Conservation (phyloP, 495 filamentous ascomycete species). For the Daldinia loculata region DNA sequence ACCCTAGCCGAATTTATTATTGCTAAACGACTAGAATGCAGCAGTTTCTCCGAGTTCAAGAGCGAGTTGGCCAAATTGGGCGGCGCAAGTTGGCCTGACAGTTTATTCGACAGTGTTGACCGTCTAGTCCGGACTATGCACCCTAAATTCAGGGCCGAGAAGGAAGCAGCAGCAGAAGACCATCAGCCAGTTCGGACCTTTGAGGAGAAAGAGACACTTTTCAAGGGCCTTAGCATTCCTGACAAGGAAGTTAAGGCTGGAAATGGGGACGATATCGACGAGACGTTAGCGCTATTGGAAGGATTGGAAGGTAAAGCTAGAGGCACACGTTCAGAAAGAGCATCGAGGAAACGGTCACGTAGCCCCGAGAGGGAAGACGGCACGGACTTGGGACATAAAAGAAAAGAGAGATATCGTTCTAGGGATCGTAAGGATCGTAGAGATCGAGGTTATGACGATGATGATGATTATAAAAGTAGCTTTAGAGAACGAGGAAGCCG, state of each 20-base stretch:
- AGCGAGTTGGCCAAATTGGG: conserved; percentile 73
- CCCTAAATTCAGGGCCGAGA: conserved; percentile 74
- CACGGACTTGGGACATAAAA: conserved; percentile 44
- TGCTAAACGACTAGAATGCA: conserved; percentile 82
- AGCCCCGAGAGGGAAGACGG: conserved; percentile 73
- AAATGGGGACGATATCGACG: conserved; percentile 76
- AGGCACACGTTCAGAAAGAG: conserved; percentile 45
- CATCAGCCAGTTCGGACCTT: conserved; percentile 50
- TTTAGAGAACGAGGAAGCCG: conserved; percentile 54
- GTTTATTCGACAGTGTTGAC: conserved; percentile 90
- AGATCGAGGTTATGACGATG: conserved; percentile 53
- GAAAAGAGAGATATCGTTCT: conserved; percentile 55
- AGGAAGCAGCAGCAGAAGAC: conserved; percentile 53
- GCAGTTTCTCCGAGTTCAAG: conserved; percentile 70
- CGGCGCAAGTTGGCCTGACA: conserved; percentile 87
- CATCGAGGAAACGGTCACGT: conserved; percentile 72
- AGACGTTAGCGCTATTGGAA: conserved; percentile 91
- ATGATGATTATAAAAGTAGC: conserved; percentile 41
- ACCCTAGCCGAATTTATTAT: conserved; percentile 96
- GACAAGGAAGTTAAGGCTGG: conserved; percentile 72
- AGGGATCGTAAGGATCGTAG: conserved; percentile 54
- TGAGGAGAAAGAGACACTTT: conserved; percentile 77
- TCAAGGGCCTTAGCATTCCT: conserved; percentile 88
- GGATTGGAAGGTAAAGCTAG: conserved; percentile 77
- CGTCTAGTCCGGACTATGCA: conserved; percentile 89